phyloP scores from a whole-genome alignment of 257 asterid species.

The Eucommia ulmoides region DNA sequence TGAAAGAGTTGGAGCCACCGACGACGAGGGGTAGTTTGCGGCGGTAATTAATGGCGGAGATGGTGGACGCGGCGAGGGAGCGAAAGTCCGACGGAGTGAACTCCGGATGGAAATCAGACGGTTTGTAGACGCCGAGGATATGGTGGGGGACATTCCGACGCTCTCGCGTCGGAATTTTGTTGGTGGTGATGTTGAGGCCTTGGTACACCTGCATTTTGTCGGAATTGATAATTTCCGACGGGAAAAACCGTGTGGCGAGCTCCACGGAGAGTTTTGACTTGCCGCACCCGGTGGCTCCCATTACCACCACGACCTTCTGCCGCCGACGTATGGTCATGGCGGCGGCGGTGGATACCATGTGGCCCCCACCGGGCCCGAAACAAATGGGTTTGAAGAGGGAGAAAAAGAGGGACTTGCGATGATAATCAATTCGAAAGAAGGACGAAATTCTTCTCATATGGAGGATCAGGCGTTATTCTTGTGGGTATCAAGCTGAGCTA shows the following conservation, averaged over 20 bases:
- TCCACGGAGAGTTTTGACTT: slow-evolving; percentile 80
- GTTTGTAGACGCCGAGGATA: slow-evolving; percentile 51
- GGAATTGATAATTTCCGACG: slow-evolving; percentile 72
- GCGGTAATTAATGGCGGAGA: slow-evolving; percentile 29
- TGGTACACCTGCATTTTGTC: slow-evolving; percentile 72
- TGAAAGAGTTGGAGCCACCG: slow-evolving; percentile 85
- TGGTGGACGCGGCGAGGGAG: slow-evolving; percentile 15
- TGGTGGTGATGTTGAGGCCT: slow-evolving; percentile 65
- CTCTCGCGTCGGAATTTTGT: slow-evolving; percentile 50
- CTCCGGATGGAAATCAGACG: slow-evolving; percentile 46
- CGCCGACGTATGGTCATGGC: slow-evolving; percentile 13
- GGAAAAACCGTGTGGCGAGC: slow-evolving; percentile 47
- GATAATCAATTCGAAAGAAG: too few species aligned
- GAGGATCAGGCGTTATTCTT: too few species aligned
- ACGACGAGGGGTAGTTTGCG: slow-evolving; percentile 42
- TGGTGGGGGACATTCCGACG: slow-evolving; percentile 58
- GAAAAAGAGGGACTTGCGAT: background rate
- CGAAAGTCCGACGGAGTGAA: slow-evolving; percentile 58
- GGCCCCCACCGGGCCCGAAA: slow-evolving; percentile 4
- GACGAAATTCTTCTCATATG: too few species aligned
- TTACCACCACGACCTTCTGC: slow-evolving; percentile 41
- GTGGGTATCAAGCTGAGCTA: too few species aligned
- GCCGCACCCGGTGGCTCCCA: slow-evolving; percentile 94
- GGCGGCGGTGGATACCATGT: slow-evolving; percentile 17
- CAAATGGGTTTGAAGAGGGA: background rate